Evolutionary conservation across 2,329 filamentous ascomycete genomes (phyloP).

Genomic region (Xylariaceae sp.): DNA sequence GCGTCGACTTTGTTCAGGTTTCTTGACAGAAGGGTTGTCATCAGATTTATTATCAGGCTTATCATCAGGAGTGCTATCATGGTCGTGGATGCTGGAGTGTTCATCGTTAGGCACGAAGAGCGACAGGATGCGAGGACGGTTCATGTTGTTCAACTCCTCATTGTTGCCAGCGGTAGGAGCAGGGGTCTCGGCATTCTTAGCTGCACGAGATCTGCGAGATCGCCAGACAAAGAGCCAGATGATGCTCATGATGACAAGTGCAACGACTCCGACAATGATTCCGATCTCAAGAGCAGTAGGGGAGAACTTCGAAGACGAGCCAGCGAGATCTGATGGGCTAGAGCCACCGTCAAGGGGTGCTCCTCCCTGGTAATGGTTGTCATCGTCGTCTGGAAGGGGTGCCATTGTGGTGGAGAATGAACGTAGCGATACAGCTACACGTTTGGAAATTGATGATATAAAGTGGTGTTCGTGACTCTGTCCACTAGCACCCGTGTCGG

Average conservation of each 20-base stretch:
- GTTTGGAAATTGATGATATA: too few species aligned
- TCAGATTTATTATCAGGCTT: too few species aligned
- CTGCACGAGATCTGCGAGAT: conserved; percentile 15
- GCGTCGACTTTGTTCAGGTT: not conserved
- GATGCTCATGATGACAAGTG: conserved; percentile 18
- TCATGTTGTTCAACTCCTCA: not conserved
- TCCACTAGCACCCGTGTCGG: too few species aligned
- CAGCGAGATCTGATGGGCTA: conserved; percentile 15
- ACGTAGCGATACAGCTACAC: too few species aligned
- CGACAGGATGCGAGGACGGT: not conserved
- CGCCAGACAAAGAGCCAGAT: conserved; percentile 25
- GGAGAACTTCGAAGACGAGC: conserved; percentile 6
- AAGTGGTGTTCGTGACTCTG: too few species aligned
- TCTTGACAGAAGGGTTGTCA: too few species aligned
- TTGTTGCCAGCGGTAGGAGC: not conserved
- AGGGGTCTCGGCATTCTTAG: not conserved
- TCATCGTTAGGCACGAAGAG: not conserved
- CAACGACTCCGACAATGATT: conserved; percentile 22
- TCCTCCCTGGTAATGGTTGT: conserved; percentile 20
- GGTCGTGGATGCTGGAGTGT: not conserved
- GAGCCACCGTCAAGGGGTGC: conserved; percentile 22
- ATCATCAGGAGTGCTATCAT: not conserved
- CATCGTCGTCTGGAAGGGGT: conserved; percentile 4
- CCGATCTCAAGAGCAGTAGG: conserved; percentile 23
- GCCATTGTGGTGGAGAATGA: conserved; percentile 9